Evolutionary conservation across 1,284 basidiomycete genomes (phyloP).

Genomic region (Waitea zeae): DNA sequence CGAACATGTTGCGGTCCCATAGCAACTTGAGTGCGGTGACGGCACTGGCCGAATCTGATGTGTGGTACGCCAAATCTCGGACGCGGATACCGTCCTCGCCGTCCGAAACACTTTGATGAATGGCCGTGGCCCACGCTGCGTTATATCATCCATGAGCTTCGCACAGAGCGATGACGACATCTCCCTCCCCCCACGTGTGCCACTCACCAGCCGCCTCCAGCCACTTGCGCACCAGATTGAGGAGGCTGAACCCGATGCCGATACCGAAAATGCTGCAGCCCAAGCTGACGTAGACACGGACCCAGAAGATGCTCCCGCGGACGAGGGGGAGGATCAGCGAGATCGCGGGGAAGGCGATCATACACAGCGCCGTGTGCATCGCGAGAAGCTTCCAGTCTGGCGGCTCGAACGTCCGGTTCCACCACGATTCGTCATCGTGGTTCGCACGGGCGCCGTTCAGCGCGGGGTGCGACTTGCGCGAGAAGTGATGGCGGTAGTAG

Average conservation of each 20-base stretch:
- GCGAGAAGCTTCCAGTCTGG: no score
- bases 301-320: no score
- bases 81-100: not conserved
- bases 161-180: not conserved
- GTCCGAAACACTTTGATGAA: constrained; percentile 14
- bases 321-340: no score
- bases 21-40: not conserved
- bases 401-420: no score
- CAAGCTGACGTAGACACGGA: no score
- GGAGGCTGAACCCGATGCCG: constrained; percentile 15
- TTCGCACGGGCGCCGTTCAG: no score
- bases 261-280: constrained; percentile 13
- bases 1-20: not conserved
- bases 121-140: constrained; percentile 23
- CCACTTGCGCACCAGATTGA: constrained; percentile 13
- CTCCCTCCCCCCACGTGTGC: no score
- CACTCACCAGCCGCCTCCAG: constrained; percentile 22
- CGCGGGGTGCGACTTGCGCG: no score
- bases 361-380: no score
- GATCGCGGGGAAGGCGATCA: no score
- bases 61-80: not conserved
- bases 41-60: not conserved
- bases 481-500: no score
- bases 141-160: constrained; percentile 2
- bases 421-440: no score